A percentile compares a stretch with the other conserved stretches of the same genome.
Conservation (phyloP, 1,284 basidiomycete genomes). For the Cryptococcus sp. region DNA sequence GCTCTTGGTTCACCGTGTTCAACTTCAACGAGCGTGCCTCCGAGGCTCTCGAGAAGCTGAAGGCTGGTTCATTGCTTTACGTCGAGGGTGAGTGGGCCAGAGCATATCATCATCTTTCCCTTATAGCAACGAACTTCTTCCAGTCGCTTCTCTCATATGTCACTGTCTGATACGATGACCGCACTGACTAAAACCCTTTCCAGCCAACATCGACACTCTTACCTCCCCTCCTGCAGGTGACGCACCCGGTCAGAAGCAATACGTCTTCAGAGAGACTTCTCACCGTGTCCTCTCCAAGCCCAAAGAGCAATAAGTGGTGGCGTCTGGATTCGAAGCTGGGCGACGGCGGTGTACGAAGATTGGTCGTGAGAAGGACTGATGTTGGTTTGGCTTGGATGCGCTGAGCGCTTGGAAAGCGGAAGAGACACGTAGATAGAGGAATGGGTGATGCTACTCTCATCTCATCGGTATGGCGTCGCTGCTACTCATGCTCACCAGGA, state of each 20-base stretch:
- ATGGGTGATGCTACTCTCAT: not conserved
- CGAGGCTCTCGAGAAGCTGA: conserved; percentile 28
- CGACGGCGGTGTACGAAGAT: too few species aligned
- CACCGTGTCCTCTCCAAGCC: conserved; percentile 23
- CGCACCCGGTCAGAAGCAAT: conserved; percentile 14
- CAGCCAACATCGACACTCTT: conserved; percentile 21
- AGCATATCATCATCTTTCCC: not conserved
- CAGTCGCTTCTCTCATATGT: not conserved
- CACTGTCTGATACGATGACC: not conserved
- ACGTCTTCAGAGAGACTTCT: conserved; percentile 39
- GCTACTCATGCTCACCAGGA: too few species aligned
- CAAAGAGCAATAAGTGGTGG: conserved; percentile 10
- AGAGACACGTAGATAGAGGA: not conserved
- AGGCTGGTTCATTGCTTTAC: conserved; percentile 36
- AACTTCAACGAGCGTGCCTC: conserved; percentile 36
- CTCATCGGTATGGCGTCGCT: too few species aligned
- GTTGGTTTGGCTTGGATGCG: too few species aligned
- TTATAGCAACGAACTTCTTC: too few species aligned
- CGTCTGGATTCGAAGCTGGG: not conserved
- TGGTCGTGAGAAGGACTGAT: not conserved
- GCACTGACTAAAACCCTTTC: not conserved
- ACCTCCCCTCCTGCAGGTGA: conserved; percentile 12
- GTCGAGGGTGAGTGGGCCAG: conserved; percentile 39
- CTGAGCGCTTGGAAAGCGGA: not conserved
- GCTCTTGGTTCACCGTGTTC: conserved; percentile 44